Evolutionary conservation across 2,329 filamentous ascomycete species (phyloP).

Genomic region (Penicillium sclerotiorum): DNA sequence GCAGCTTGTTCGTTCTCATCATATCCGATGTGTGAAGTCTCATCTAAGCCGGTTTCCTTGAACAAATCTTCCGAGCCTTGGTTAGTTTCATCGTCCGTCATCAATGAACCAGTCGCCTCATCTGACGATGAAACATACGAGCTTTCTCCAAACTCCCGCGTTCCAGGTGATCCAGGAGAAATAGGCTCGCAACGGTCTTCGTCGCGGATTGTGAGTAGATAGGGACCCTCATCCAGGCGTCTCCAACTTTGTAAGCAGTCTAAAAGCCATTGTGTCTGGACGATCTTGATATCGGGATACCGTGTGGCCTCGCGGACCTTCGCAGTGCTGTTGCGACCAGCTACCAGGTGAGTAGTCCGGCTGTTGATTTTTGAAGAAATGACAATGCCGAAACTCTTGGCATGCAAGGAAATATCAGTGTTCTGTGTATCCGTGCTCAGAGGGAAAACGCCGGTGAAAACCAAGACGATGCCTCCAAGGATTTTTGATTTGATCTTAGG

Average conservation of each 20-base stretch:
- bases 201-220: slow-evolving; percentile 74
- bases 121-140: slow-evolving; percentile 50
- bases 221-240: slow-evolving; percentile 75
- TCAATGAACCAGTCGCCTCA: slow-evolving; percentile 52
- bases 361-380: slow-evolving; percentile 50
- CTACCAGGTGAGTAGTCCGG: slow-evolving; percentile 55
- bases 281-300: slow-evolving; percentile 82
- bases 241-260: slow-evolving; percentile 85
- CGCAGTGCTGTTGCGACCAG: slow-evolving; percentile 71
- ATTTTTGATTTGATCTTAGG: slow-evolving; percentile 76
- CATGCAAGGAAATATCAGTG: slow-evolving; percentile 86
- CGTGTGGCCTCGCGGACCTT: slow-evolving; percentile 87
- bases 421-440: slow-evolving; percentile 75
- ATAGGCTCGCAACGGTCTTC: slow-evolving; percentile 62
- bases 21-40: slow-evolving; percentile 56
- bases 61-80: slow-evolving; percentile 48
- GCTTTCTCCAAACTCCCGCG: slow-evolving; percentile 50
- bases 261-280: slow-evolving; percentile 86
- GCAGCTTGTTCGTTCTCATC: slow-evolving; percentile 65
- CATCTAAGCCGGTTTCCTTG: slow-evolving; percentile 53
- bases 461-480: slow-evolving; percentile 73
- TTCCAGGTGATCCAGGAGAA: slow-evolving; percentile 42
- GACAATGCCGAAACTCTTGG: slow-evolving; percentile 77
- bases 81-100: slow-evolving; percentile 46
- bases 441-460: slow-evolving; percentile 88